Base-by-base conservation (phyloP, 176 grass and related monocot genomes). In the Musa troglodytarum region DNA sequence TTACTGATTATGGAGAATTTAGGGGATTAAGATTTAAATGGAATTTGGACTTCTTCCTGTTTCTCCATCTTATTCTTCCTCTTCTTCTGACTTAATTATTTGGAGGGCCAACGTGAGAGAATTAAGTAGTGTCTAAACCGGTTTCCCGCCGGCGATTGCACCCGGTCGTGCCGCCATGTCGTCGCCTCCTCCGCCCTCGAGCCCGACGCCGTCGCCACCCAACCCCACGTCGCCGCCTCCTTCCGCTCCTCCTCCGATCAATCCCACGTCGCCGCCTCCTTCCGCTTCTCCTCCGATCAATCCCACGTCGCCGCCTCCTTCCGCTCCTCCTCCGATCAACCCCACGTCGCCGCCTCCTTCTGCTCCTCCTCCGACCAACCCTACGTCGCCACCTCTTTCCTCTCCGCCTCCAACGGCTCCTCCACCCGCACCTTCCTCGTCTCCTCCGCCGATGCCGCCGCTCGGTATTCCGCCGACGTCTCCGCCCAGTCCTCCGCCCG, bases 141-240 rank as follows among this genome's bases (percentile, higher is more conserved):
- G 34, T 51, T 52, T 70, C 68, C 68, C 68, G 68, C 68, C 34
- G 8, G 68, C 17, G 3, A 6, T 70, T 14, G 21, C 68, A 50
- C 43, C 68, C 9, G 68, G 43, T 1, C 21, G 21, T 70, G 68
- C 14, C 82, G 11, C 66, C 77, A 70, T 70, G 0, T 53, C 83
- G 6, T 15, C 75, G 9, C 28, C 62, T 20, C 50, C 83, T 7
- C 22, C 77, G 29, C 22, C 72, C 0, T 22, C 57, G 0, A 28
- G 50, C 0, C 51, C 70, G 0, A 17, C 68, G 1, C 53, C 78
- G 0, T 34, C 83, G 2, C 72, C 80, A 1, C 11, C 49, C 75
- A 65, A 14, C 23, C 0, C 63, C 77, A 11, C 5, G 20, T 4
- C 65, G 9, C 79, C 72, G 43, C 62, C 72, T 26, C 69, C 63